A percentile compares a stretch with the other conserved stretches of the same genome.
phyloP scores from a whole-genome alignment of 1,139 yeast genomes.

The Debaryomyces fabryi region DNA sequence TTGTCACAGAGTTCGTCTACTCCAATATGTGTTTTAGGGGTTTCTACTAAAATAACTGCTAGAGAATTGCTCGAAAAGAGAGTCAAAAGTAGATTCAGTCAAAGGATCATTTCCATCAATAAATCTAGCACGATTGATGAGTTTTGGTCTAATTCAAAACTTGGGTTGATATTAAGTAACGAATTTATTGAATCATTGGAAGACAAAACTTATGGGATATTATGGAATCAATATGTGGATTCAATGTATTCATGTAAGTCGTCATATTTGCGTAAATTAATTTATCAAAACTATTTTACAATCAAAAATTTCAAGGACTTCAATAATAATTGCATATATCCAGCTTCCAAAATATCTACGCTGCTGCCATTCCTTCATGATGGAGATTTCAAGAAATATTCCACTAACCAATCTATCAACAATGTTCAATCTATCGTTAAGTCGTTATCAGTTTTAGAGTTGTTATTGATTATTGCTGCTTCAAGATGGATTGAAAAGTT shows the following conservation, averaged over 20 bases:
- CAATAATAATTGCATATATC: slow-evolving; percentile 50
- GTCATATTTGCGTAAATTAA: slow-evolving; percentile 21
- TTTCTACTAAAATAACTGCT: slow-evolving; percentile 73
- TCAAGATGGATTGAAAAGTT: slow-evolving; percentile 69
- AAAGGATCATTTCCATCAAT: slow-evolving; percentile 64
- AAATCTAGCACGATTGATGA: slow-evolving; percentile 49
- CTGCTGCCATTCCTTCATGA: slow-evolving; percentile 37
- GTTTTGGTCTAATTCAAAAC: slow-evolving; percentile 41
- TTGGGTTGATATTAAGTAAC: slow-evolving; percentile 29
- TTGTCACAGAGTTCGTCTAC: slow-evolving; percentile 72
- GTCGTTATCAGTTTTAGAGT: slow-evolving; percentile 68
- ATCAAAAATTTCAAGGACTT: slow-evolving; percentile 61
- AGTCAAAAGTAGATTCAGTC: slow-evolving; percentile 88
- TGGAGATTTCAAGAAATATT: slow-evolving; percentile 28
- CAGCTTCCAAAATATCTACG: slow-evolving; percentile 39
- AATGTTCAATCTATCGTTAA: slow-evolving; percentile 34
- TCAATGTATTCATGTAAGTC: slow-evolving; percentile 16
- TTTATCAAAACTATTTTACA: slow-evolving; percentile 56
- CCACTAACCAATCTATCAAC: slow-evolving; percentile 22
- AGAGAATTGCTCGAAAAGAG: slow-evolving; percentile 87
- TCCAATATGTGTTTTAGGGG: slow-evolving; percentile 82
- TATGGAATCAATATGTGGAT: slow-evolving; percentile 58
- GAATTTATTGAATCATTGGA: slow-evolving; percentile 18
- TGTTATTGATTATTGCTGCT: slow-evolving; percentile 68
- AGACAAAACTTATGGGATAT: slow-evolving; percentile 27